Percentiles rank a stretch among this genome's conserved stretches.
Evolutionary conservation across 129 eudicot genomes (phyloP).

Genomic region (Flaveria linearis): DNA sequence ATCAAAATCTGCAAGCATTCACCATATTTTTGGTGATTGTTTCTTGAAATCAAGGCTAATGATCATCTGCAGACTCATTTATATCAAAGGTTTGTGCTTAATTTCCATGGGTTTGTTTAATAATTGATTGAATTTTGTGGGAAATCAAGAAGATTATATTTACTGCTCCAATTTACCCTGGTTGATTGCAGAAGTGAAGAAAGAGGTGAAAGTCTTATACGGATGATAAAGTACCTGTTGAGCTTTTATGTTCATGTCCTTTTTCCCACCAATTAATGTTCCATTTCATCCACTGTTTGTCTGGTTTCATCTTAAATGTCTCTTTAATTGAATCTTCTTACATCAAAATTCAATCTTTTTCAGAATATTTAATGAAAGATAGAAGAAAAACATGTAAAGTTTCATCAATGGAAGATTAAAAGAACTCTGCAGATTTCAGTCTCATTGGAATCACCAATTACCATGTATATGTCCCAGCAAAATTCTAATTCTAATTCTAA

Average conservation of each 20-base stretch:
- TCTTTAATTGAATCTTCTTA: slow-evolving; percentile 23
- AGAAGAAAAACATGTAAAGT: slow-evolving; percentile 47
- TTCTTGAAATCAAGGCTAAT: too few relatives aligned
- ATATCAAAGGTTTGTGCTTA: too few relatives aligned
- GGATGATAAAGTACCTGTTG: slow-evolving; percentile 26
- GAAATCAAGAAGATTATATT: neutral
- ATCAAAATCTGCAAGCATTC: too few relatives aligned
- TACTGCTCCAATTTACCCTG: slow-evolving; percentile 30
- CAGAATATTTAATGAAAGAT: slow-evolving; percentile 20
- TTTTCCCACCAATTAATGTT: too few relatives aligned
- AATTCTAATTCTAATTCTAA: too few relatives aligned
- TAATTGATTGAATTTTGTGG: slow-evolving; percentile 8
- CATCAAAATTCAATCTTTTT: slow-evolving; percentile 27
- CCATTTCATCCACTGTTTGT: too few relatives aligned
- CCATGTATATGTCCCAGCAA: slow-evolving; percentile 55
- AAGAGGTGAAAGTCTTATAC: slow-evolving; percentile 18
- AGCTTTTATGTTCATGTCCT: too few relatives aligned
- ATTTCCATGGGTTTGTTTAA: neutral
- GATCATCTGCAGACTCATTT: too few relatives aligned
- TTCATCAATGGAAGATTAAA: slow-evolving; percentile 52
- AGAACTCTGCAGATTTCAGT: slow-evolving; percentile 31
- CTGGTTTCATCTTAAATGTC: slow-evolving; percentile 23
- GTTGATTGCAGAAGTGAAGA: slow-evolving; percentile 11
- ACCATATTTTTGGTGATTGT: too few relatives aligned
- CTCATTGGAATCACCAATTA: too few relatives aligned